Evolutionary conservation across 2,329 filamentous ascomycete species (phyloP).

Genomic region (Tolypocladium paradoxum): DNA sequence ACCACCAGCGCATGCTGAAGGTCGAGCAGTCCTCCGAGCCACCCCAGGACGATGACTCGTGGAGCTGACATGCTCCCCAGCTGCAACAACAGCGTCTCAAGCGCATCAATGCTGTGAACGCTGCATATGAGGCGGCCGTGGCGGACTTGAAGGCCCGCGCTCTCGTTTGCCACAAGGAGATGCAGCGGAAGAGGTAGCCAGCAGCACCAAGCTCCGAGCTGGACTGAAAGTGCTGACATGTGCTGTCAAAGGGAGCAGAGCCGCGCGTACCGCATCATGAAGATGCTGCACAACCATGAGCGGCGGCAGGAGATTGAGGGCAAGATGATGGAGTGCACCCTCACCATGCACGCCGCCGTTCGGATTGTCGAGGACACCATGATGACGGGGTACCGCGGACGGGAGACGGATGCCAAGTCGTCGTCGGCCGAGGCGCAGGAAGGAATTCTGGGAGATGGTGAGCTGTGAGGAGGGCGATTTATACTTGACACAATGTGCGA

Average conservation of each 20-base stretch:
- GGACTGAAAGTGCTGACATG: not conserved
- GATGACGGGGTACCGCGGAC: constrained; percentile 15
- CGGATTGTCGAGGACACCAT: constrained; percentile 18
- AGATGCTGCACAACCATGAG: constrained; percentile 31
- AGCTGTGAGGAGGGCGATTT: not conserved
- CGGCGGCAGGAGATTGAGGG: constrained; percentile 15
- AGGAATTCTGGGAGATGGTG: not conserved
- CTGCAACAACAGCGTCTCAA: constrained; percentile 19
- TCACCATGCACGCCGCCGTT: constrained; percentile 8
- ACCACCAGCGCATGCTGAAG: constrained; percentile 1
- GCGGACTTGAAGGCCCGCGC: constrained; percentile 13
- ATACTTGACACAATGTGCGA: not conserved
- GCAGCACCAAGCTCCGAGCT: not conserved
- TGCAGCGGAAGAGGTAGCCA: constrained; percentile 4
- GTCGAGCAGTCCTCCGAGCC: not conserved
- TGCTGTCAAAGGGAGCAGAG: not conserved
- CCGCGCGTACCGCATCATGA: not conserved
- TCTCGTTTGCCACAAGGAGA: constrained; percentile 11
- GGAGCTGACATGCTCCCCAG: constrained; percentile 7
- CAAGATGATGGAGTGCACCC: constrained; percentile 12
- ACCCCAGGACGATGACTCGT: not conserved
- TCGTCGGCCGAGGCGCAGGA: not conserved
- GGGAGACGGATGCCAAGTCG: constrained; percentile 13
- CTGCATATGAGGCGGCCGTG: constrained; percentile 13
- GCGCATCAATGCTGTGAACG: constrained; percentile 11